phyloP scores from a whole-genome alignment of 352 stramenopile genomes.

The Phytopythium oedochilum region DNA sequence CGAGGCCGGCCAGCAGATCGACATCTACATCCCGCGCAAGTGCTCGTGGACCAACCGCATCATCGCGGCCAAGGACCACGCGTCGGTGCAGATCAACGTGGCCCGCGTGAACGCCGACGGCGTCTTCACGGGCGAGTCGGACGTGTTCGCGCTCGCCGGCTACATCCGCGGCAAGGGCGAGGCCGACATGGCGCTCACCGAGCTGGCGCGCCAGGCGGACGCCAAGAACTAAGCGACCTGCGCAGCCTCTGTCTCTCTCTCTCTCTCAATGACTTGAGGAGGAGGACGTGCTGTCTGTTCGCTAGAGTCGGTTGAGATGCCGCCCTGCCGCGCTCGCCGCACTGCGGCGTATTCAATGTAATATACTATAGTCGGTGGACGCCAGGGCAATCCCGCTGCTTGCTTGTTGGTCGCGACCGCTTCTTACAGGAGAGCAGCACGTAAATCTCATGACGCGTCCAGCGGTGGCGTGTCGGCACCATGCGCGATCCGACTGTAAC shows the following conservation, averaged over 20 bases:
- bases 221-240: conserved; percentile 69
- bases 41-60: conserved; percentile 99
- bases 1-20: conserved; percentile 95
- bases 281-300: background rate
- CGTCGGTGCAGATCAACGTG: conserved; percentile 98
- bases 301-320: conserved; percentile 7
- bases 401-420: background rate
- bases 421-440: background rate
- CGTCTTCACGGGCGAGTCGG: conserved; percentile 95
- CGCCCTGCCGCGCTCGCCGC: conserved; percentile 1
- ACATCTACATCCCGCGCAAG: conserved; percentile 98
- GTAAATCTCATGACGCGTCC: too few relatives aligned
- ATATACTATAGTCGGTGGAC: conserved; percentile 7
- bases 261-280: too few relatives aligned
- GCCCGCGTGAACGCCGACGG: conserved; percentile 96
- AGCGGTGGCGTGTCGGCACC: too few relatives aligned
- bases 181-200: conserved; percentile 92
- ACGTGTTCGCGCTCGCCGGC: conserved; percentile 93
- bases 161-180: conserved; percentile 97
- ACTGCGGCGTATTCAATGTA: conserved; percentile 2
- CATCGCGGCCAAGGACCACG: conserved; percentile 97
- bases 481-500: background rate
- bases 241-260: too few relatives aligned
- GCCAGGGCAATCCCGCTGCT: background rate
- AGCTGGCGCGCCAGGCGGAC: conserved; percentile 68